Base-by-base conservation (phyloP, 202 grass and related monocot species). In the Schoenoplectus triqueter region DNA sequence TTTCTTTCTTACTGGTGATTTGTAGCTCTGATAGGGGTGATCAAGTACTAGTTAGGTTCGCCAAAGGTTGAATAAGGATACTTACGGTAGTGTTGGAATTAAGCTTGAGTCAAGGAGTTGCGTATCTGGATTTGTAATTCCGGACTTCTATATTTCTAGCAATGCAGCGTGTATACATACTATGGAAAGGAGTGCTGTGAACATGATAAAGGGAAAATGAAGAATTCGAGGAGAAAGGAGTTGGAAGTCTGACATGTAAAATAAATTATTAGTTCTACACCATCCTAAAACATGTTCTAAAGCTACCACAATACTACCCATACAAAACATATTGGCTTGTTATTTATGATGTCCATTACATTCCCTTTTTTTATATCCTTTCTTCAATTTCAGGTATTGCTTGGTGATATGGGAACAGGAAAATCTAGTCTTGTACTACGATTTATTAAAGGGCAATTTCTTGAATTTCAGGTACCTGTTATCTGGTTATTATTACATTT, bases 361-460 rank as follows among this genome's bases (percentile, higher is more conserved):
- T 17, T 79, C 15, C 55, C 2, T 79, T n/a, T 42, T 5, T 70
- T 78, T 42, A 42, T 20, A 9, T 59, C 11, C 15, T 7, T 45
- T 57, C n/a, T 5, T 42, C 13, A 52, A 86, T 20, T 6, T 68
- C 85, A 93, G 94, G 94, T 97, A 61, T 90, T 97, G 77, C 88
- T 97, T 1, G 94, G 94, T 31, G 94, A 97, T 71, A 92, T 97
- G 51, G 94, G 94, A 80, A 69, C 94, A 0, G 94, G 94, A 82
- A 97, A 97, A 87, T 94, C 94, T 49, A 97, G 94, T 63, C 90
- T 97, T 44, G 91, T 97, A 46, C 91, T 97, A n/a, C 89, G 94
- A 59, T 97, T 97, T 54, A 91, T 97, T 1, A 97, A 94, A 15
- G 94, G 94, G 60, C 94, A 97, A 81, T 97, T 94, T 80, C 85